Evolutionary conservation across 78 protist genomes (phyloP), one percentile per base, ranked within the genome.

Genomic region (Chrysochromulina parva): DNA sequence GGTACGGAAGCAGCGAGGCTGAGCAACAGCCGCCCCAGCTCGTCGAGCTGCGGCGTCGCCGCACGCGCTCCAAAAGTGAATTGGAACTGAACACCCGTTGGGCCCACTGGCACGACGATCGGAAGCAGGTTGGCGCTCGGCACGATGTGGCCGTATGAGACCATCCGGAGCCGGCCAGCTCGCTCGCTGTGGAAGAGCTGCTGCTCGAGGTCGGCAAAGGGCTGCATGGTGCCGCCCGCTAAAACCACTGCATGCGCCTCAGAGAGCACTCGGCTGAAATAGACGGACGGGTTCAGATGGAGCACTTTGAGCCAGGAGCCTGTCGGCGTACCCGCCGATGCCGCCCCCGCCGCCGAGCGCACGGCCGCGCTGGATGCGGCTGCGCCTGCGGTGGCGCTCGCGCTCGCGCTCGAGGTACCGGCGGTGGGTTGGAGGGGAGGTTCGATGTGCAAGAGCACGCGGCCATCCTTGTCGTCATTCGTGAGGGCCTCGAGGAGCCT

Each of bases 181-280:
- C 14, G 69, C 69, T 28, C n/a, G 28, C 0, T 0, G 16, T 24
- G 0, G 88, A 82, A 53, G 26, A 82, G 67, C 88, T 55, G 65
- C 48, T 55, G 65, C 17, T 4, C 6, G 38, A 82, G 48, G 65
- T 82, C 69, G 10, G 1, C 69, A 10, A 55, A 13, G 19, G 97
- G 97, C 82, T 94, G 90, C 94, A 96, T 52, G n/a, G 97, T 96
- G 58, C 97, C 97, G 22, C 97, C 97, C 14, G 93, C 96, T 11
- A 96, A 59, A 5, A 96, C 10, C 17, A 92, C 74, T 0, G 95
- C n/a, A 48, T 87, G 87, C 26, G 96, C 90, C 47, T 81, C 76
- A 7, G 20, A 4, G 22, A 89, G 38, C 0, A 96, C 54, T 1
- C 26, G 52, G 16, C 13, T 7, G 65, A 96, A 96, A 85, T 78